phyloP scores from a whole-genome alignment of 148 eudicot genomes.

The Fagopyrum esculentum region DNA sequence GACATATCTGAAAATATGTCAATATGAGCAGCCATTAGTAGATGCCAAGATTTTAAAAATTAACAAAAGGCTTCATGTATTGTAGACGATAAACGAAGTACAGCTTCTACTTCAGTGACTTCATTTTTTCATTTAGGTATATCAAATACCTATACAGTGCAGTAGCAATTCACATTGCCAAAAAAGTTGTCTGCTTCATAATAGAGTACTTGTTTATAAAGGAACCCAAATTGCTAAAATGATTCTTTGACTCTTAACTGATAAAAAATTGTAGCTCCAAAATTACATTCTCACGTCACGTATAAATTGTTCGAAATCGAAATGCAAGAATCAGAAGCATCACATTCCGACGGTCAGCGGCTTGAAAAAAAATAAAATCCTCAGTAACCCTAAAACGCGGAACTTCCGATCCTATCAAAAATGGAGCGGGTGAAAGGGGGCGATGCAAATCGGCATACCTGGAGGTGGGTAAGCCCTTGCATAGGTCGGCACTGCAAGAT shows the following conservation, averaged over 20 bases:
- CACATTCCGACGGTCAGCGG: not conserved
- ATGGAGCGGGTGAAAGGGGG: not conserved
- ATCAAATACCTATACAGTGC: not conserved
- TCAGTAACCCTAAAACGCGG: not conserved
- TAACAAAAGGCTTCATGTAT: not conserved
- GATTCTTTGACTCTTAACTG: no score
- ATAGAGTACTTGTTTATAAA: no score
- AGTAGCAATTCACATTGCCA: not conserved
- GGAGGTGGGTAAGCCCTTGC: conserved; percentile 80
- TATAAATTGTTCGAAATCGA: not conserved
- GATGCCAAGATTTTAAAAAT: not conserved
- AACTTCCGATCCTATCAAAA: not conserved
- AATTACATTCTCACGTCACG: not conserved
- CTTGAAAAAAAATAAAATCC: not conserved
- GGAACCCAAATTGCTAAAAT: no score
- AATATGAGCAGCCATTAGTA: not conserved
- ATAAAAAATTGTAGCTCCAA: not conserved
- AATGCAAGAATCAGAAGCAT: not conserved
- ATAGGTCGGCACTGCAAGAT: conserved; percentile 85
- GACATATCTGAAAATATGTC: conserved; percentile 55
- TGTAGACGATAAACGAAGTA: not conserved
- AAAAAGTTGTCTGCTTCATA: not conserved
- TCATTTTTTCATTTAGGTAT: not conserved
- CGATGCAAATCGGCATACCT: conserved; percentile 23
- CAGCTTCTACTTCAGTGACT: not conserved